Conservation (phyloP, 345 rosid species). For the Schrenkiella parvula region DNA sequence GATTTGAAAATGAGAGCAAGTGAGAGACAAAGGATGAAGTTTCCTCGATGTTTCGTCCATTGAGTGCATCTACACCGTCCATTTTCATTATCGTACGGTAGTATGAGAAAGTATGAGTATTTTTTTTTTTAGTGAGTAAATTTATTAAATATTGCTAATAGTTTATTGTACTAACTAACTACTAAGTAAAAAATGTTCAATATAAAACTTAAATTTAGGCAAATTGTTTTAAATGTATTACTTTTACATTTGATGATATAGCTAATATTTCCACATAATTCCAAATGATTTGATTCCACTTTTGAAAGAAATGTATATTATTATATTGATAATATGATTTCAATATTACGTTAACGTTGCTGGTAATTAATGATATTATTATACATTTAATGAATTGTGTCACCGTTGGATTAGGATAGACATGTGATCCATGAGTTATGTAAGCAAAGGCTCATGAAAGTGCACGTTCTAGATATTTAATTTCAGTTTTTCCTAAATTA, state of each 20-base stretch:
- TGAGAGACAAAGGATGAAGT: conserved; percentile 12
- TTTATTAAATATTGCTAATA: not conserved
- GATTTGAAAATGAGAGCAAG: not conserved
- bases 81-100: not conserved
- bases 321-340: not conserved
- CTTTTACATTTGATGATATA: not conserved
- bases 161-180: not conserved
- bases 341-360: not conserved
- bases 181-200: not conserved
- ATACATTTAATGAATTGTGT: not conserved
- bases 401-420: not conserved
- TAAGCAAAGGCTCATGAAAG: not conserved
- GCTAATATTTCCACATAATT: not conserved
- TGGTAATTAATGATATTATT: not conserved
- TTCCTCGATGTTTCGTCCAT: conserved; percentile 19
- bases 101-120: not conserved
- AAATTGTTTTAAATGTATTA: not conserved
- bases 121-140: not conserved
- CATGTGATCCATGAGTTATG: conserved; percentile 19
- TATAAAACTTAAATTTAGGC: not conserved
- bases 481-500: not conserved
- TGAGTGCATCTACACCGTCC: conserved; percentile 17
- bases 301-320: not conserved
- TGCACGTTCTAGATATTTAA: not conserved
- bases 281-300: not conserved